A percentile compares a stretch with the other conserved stretches of the same genome.
These are phyloP conservation scores for Dissophora ornata DNA, from an alignment of 192 early-diverging fungal species.

Conservation along the genomic window DNA sequence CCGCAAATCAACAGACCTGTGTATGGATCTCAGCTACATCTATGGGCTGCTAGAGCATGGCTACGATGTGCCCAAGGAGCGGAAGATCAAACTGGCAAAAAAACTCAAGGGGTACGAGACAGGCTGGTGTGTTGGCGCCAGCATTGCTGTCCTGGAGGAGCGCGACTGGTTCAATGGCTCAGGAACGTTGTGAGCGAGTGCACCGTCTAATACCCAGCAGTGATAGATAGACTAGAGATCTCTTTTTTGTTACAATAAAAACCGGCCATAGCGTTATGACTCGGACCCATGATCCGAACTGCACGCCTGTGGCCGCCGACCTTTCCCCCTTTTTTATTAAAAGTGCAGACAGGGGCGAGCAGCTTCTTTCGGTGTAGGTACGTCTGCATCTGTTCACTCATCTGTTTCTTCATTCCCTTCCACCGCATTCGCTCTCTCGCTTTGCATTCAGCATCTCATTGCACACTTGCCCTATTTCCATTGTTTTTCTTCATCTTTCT, in stretches of 20 bases:
- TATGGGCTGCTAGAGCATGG: slow-evolving; percentile 87
- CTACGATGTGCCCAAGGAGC: slow-evolving; percentile 79
- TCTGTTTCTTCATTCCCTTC: slow-evolving; percentile 1
- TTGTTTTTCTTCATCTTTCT: neutral
- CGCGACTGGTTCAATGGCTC: slow-evolving; percentile 30
- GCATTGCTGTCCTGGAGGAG: slow-evolving; percentile 84
- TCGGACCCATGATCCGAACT: slow-evolving; percentile 2
- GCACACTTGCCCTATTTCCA: neutral
- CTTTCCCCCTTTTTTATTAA: neutral
- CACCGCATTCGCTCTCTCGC: neutral
- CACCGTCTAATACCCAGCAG: neutral
- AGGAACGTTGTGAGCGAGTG: neutral
- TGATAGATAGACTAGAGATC: no score
- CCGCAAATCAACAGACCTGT: slow-evolving; percentile 75
- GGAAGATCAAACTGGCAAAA: slow-evolving; percentile 85
- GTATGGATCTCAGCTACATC: slow-evolving; percentile 92
- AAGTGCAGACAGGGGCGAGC: slow-evolving; percentile 2
- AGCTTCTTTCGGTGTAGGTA: no score
- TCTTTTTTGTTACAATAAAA: no score
- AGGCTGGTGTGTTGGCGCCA: slow-evolving; percentile 97
- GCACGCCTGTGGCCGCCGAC: no score
- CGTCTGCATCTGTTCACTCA: neutral
- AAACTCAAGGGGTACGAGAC: slow-evolving; percentile 95
- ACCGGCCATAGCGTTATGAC: no score
- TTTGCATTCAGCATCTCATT: neutral